Evolutionary conservation across 2,329 filamentous ascomycete species (phyloP).

Genomic region (Achaetomium macrosporum): DNA sequence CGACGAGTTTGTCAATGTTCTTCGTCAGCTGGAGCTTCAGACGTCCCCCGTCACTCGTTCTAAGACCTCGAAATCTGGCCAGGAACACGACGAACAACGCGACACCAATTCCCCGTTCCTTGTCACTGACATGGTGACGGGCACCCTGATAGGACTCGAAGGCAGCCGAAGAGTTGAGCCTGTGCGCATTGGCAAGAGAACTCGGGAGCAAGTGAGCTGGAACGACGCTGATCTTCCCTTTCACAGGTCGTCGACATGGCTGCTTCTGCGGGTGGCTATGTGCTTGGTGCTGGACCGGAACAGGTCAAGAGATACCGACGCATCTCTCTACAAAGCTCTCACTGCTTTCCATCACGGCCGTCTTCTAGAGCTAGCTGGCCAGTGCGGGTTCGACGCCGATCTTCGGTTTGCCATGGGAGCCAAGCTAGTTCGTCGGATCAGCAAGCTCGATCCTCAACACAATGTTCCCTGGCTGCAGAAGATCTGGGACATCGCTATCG

Average conservation of each 20-base stretch:
- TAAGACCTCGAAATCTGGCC: conserved; percentile 9
- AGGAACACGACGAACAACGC: conserved; percentile 5
- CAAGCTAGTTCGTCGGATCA: conserved; percentile 17
- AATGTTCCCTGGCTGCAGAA: conserved; percentile 3
- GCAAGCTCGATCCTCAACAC: conserved; percentile 12
- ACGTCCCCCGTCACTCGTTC: conserved; percentile 7
- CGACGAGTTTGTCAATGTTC: conserved; percentile 1
- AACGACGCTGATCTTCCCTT: conserved; percentile 7
- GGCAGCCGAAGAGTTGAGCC: conserved; percentile 9
- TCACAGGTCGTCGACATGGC: conserved; percentile 19
- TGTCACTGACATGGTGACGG: conserved; percentile 17
- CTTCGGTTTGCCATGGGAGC: conserved; percentile 15
- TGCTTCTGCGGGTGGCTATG: conserved; percentile 21
- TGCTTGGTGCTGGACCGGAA: conserved; percentile 16
- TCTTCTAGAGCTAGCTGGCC: conserved; percentile 5
- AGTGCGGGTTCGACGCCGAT: conserved; percentile 3
- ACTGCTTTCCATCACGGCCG: conserved; percentile 15
- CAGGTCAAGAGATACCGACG: not conserved
- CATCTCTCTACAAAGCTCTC: conserved; percentile 16
- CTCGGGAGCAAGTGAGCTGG: conserved; percentile 20
- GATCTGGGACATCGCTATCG: not conserved
- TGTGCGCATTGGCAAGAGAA: conserved; percentile 14
- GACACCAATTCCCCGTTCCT: conserved; percentile 16
- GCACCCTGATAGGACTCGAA: conserved; percentile 10
- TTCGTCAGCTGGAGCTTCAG: conserved; percentile 10